Base-by-base conservation (phyloP, 192 early-diverging fungal species). In the Dispira simplex region DNA sequence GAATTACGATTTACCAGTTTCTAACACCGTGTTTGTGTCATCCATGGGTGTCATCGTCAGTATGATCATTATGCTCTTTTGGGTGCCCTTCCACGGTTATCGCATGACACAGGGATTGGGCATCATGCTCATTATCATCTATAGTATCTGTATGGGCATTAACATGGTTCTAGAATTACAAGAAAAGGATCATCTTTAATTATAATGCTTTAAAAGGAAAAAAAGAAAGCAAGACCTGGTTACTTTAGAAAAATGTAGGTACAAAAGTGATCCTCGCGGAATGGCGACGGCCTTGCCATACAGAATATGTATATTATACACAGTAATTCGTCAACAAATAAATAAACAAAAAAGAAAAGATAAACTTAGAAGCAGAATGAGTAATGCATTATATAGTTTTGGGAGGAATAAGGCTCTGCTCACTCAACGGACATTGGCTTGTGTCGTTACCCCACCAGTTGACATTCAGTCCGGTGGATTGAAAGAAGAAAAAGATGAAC, bases 11-110 rank as follows among this genome's bases (percentile, higher is more conserved):
- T 75, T 90, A 26, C 65, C 80, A 18, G 68, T 86, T 9, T 85
- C 85, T 0, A 77, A 83, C 13, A 82, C 87, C 0, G 76, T 90
- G 16, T 67, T 86, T 64, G 80, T 89, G 11, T 87, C 87, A 27
- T 70, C 86, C 46, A 75, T 77, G 11, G 84, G 87, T 14, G 71
- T 89, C 10, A 72, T 88, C n/a, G 58, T 87, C 51, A 75, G 81
- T 25, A 67, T 88, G 46, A 28, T 80, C 25, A 66, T 84, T 0
- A 76, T 79, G 16, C 72, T 88, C 20, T 45, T 89, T 1, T 67
- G 76, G 21, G 77, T 90, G 0, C 88, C 88, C 0, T 55, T 71
- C 47, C 80, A 78, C 43, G 73, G 75, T 21, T 90, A 84, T 66
- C 74, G 74, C 45, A 85, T 87, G 81, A 77, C 78, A 0, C 70